Evolutionary conservation across 495 filamentous ascomycete species (phyloP), one percentile per base, ranked within the genome.

Genomic region (Penicillium dipodomyicola): DNA sequence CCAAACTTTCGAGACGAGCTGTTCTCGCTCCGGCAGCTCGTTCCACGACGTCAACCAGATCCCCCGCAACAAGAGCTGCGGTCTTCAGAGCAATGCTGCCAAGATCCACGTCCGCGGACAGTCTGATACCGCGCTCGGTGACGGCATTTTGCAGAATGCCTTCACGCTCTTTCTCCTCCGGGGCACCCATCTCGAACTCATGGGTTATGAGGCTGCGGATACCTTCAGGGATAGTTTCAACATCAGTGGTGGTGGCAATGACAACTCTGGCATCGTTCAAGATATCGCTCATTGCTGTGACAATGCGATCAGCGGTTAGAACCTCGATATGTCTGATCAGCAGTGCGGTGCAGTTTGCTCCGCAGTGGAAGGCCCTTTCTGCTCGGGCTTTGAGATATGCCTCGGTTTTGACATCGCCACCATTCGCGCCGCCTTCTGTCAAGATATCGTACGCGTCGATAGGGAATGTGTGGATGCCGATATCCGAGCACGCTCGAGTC

Each of bases 361-460:
- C 94, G 64, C 94, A 97, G 56, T 85, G 85, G 68, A 97, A 84
- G 15, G 91, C 94, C 41, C 95, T 80, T 52, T 97, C 94, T 3
- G 88, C 89, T 48, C 94, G 83, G 7, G 90, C 87, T 60, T 93
- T 88, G 20, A 98, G 74, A 61, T 94, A 89, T 5, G 87, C 91
- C 58, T 95, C 94, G 0, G 91, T 92, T 75, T 97, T 96, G 42
- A 95, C 89, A 65, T 98, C 94, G 54, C 88, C 87, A 9, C 89
- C 90, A 30, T 90, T 89, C 0, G 84, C 87, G 37, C 90, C 90
- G 19, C 91, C 89, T 63, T 97, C 93, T 10, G 91, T 90, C 12
- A 96, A 76, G 47, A 97, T 91, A 61, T 98, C 95, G 67, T 95
- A 96, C 0, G 91, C 88, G 67, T 97, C 91, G 55, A 98, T 87